phyloP scores from a whole-genome alignment of 2,329 filamentous ascomycete species.

The Fusarium dlaminii region DNA sequence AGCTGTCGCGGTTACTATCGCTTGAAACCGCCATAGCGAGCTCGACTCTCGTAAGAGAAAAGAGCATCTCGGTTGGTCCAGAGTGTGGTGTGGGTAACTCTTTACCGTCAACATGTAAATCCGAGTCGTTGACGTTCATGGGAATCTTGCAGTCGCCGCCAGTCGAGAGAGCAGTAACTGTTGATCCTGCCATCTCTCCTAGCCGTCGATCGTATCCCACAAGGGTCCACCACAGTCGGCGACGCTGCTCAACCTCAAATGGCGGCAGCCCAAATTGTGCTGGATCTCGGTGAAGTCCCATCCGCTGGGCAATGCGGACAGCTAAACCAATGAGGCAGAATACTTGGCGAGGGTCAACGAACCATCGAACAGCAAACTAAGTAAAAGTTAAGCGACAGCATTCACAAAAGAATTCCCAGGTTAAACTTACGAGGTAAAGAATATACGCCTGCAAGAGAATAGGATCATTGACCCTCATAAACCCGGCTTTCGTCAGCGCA shows the following conservation, averaged over 20 bases:
- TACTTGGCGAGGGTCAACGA: constrained; percentile 64
- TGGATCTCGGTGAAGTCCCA: constrained; percentile 74
- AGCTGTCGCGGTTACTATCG: constrained; percentile 53
- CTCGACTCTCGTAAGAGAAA: constrained; percentile 65
- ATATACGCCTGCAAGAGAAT: constrained; percentile 74
- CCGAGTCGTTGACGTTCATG: constrained; percentile 70
- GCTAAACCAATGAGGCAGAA: constrained; percentile 68
- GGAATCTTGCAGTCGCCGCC: constrained; percentile 65
- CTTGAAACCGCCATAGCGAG: constrained; percentile 64
- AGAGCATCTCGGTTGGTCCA: constrained; percentile 69
- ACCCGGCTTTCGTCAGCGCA: constrained; percentile 71
- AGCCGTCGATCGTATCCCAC: constrained; percentile 75
- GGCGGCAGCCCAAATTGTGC: constrained; percentile 60
- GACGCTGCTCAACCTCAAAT: constrained; percentile 76
- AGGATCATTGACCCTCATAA: constrained; percentile 72
- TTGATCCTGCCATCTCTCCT: constrained; percentile 70
- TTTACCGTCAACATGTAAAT: constrained; percentile 66
- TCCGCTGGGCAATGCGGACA: constrained; percentile 72
- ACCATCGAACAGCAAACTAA: constrained; percentile 60
- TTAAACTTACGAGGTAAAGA: constrained; percentile 68
- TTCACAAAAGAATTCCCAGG: neutral
- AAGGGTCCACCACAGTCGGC: constrained; percentile 78
- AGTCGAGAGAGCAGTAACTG: constrained; percentile 64
- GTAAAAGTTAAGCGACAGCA: neutral
- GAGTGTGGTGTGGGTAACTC: constrained; percentile 59